phyloP scores from a whole-genome alignment of 108 stramenopile species.

The Cyclotella kingstonii region DNA sequence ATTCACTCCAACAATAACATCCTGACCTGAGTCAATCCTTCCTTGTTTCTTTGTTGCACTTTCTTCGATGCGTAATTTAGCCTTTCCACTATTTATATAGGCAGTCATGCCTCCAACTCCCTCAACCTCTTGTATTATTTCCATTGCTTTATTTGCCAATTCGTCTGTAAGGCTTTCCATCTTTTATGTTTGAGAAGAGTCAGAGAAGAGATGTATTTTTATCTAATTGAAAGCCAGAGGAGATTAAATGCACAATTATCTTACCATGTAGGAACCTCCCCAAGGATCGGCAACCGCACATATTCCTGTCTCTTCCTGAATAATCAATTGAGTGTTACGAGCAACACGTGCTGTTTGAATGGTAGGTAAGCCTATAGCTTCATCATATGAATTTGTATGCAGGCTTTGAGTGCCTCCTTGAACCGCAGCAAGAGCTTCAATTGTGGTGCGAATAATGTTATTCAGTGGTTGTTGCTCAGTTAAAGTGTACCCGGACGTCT shows the following conservation, averaged over 20 bases:
- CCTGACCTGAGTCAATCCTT: conserved; percentile 75
- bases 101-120: conserved; percentile 96
- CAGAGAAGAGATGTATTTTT: too few relatives aligned
- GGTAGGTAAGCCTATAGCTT: conserved; percentile 97
- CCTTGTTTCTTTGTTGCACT: conserved; percentile 92
- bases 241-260: neutral
- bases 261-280: conserved; percentile 84
- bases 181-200: too few relatives aligned
- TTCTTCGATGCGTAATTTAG: conserved; percentile 96
- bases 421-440: conserved; percentile 97
- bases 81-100: conserved; percentile 92
- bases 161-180: conserved; percentile 97
- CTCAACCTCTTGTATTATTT: conserved; percentile 91
- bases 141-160: conserved; percentile 82
- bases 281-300: conserved; percentile 71
- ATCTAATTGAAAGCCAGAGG: neutral
- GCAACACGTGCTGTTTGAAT: conserved; percentile 95
- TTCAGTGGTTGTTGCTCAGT: conserved; percentile 98
- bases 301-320: conserved; percentile 95
- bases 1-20: conserved; percentile 97
- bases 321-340: conserved; percentile 95
- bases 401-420: conserved; percentile 97
- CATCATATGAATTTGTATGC: conserved; percentile 98
- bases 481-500: conserved; percentile 93
- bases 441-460: conserved; percentile 95